These are phyloP conservation scores for Kwoniella bestiolae DNA, from an alignment of 768 basidiomycete species.

Conservation along the genomic window DNA sequence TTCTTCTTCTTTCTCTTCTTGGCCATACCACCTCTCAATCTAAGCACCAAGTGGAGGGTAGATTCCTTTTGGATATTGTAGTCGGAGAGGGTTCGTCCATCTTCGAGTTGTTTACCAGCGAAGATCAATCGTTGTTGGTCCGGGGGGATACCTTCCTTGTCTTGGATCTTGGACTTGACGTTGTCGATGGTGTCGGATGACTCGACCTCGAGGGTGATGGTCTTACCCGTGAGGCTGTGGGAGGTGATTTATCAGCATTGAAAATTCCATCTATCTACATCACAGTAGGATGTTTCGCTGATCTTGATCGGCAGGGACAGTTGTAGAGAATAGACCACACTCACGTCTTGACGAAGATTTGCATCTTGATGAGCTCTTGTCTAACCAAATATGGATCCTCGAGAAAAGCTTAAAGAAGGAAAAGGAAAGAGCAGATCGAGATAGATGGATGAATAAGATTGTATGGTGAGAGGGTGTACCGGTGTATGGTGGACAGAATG, in stretches of 20 bases:
- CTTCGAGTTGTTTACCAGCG: slow-evolving; percentile 98
- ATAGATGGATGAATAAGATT: not conserved
- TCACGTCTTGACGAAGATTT: slow-evolving; percentile 97
- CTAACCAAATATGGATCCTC: slow-evolving; percentile 42
- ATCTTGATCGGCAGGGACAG: no score
- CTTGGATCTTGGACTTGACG: slow-evolving; percentile 66
- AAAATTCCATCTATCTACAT: no score
- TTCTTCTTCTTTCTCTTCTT: slow-evolving; percentile 99
- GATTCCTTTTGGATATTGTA: slow-evolving; percentile 89
- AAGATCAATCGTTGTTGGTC: slow-evolving; percentile 99
- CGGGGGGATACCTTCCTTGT: slow-evolving; percentile 80
- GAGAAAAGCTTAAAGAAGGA: slow-evolving; percentile 31
- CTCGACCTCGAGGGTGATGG: slow-evolving; percentile 47
- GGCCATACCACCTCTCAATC: slow-evolving; percentile 92
- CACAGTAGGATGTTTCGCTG: no score
- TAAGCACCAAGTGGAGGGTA: slow-evolving; percentile 93
- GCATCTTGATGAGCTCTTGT: slow-evolving; percentile 65
- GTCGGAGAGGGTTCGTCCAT: slow-evolving; percentile 77
- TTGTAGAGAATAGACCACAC: no score
- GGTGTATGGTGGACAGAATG: not conserved
- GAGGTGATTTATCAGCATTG: slow-evolving; percentile 89
- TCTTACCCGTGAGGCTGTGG: slow-evolving; percentile 42
- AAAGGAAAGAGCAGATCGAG: slow-evolving; percentile 20
- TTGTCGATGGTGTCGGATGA: slow-evolving; percentile 54
- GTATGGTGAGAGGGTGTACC: not conserved